Base-by-base conservation (phyloP, 2,329 filamentous ascomycete genomes). In the Fusarium piperis region DNA sequence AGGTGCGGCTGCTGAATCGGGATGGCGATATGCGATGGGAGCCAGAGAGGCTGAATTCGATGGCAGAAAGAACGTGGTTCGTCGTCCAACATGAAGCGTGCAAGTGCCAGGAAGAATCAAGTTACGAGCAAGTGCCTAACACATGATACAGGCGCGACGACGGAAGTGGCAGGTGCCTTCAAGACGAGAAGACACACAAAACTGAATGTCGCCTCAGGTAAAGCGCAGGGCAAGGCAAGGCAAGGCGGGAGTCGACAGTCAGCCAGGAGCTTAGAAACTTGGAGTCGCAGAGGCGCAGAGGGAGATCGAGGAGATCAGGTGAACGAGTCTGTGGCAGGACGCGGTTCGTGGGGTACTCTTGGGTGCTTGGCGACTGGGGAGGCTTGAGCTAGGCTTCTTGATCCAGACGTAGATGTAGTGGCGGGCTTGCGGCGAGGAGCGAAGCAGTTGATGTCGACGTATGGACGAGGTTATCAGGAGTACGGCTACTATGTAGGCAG, bases 291-390 rank as follows among this genome's bases (percentile, higher is more conserved):
- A 39, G 36, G 61, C 23, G 46, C 52, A 41, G 28, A 57, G 51
- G 33, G 30, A 39, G 32, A 52, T 39, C 48, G 51, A 53, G 58
- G 23, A 44, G 36, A 53, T 39, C 48, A 53, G 57, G 58, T 71
- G 39, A 41, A 65, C 53, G 55, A 46, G 28, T 41, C 18, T 30
- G 56, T 60, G 41, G 51, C 46, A 53, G 48, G 48, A 59, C 52
- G 59, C 61, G 46, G 56, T 53, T 68, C 60, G 67, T 48, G 38
- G 55, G 61, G 59, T 70, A 18, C 55, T 51, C 53, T 58, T 68
- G 44, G 51, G 11, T 32, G 46, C 48, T 67, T 65, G 62, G 59
- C 35, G 38, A 64, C 53, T 62, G 59, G 41, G 59, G 39, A 60
- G 33, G 44, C 39, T 64, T 57, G 30, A 38, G 53, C 48, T 26